These are phyloP conservation scores for Polysphondylium violaceum DNA, from an alignment of 78 protist species.

Conservation along the genomic window DNA sequence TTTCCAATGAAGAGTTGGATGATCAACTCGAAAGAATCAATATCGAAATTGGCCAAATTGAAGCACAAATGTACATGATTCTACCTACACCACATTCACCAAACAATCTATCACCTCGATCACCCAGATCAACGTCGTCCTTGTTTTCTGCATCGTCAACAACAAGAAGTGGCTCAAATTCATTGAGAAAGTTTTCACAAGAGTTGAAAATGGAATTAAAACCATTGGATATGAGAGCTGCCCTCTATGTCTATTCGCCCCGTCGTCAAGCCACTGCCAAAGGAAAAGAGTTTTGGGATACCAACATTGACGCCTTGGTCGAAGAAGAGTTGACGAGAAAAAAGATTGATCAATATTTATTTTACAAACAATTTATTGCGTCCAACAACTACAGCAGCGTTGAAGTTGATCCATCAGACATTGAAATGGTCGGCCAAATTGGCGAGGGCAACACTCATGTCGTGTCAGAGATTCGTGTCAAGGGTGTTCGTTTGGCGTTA, in stretches of 20 bases:
- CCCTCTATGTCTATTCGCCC: constrained; percentile 23
- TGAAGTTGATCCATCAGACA: too few species aligned
- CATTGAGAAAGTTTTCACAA: constrained; percentile 36
- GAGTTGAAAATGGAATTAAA: constrained; percentile 34
- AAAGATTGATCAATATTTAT: too few species aligned
- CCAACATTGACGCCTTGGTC: too few species aligned
- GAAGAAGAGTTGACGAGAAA: too few species aligned
- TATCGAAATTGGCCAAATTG: background rate
- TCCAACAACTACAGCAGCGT: too few species aligned
- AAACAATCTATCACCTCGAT: background rate
- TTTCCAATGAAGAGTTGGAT: background rate
- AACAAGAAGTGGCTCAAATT: background rate
- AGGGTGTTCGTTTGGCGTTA: too few species aligned
- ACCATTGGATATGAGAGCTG: constrained; percentile 51
- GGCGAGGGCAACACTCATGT: too few species aligned
- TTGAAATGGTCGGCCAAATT: too few species aligned
- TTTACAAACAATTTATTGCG: too few species aligned
- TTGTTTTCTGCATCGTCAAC: background rate
- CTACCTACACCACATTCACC: background rate
- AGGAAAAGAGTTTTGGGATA: too few species aligned
- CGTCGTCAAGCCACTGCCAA: background rate
- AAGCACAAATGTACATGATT: background rate
- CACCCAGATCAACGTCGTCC: background rate
- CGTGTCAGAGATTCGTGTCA: too few species aligned
- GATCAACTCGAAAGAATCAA: constrained; percentile 17